Evolutionary conservation across 306 rosid species (phyloP).

Genomic region (Glycyrrhiza uralensis): DNA sequence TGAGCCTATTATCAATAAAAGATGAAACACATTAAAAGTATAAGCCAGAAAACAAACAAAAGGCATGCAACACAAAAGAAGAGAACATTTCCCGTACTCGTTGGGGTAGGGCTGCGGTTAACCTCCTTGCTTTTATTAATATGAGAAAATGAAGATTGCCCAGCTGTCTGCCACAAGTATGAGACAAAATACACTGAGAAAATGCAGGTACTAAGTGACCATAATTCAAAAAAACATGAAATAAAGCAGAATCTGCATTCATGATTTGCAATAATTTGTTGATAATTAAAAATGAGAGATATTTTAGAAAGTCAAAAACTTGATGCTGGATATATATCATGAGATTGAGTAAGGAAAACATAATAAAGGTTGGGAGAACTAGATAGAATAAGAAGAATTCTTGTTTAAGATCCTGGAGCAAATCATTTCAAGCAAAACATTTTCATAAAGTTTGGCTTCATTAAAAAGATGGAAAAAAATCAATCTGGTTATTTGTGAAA

Average conservation of each 20-base stretch:
- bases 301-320: background rate
- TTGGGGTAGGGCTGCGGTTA: constrained; percentile 40
- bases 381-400: background rate
- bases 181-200: constrained; percentile 16
- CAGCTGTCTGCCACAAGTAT: constrained; percentile 43
- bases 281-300: constrained; percentile 1
- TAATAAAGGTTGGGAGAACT: background rate
- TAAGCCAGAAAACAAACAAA: constrained; percentile 14
- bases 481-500: constrained; percentile 4
- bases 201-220: constrained; percentile 21
- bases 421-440: background rate
- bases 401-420: background rate
- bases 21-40: constrained; percentile 5
- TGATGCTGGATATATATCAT: background rate
- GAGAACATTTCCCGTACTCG: constrained; percentile 38
- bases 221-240: constrained; percentile 5
- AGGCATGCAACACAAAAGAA: constrained; percentile 17
- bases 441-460: background rate
- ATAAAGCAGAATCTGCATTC: background rate
- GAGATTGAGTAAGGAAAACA: background rate
- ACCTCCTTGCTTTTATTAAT: constrained; percentile 38
- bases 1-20: constrained; percentile 46
- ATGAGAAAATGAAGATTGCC: constrained; percentile 45
- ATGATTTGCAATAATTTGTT: background rate
- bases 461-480: background rate